Base-by-base conservation (phyloP, 768 basidiomycete species). In the Albatrellus ellisii region DNA sequence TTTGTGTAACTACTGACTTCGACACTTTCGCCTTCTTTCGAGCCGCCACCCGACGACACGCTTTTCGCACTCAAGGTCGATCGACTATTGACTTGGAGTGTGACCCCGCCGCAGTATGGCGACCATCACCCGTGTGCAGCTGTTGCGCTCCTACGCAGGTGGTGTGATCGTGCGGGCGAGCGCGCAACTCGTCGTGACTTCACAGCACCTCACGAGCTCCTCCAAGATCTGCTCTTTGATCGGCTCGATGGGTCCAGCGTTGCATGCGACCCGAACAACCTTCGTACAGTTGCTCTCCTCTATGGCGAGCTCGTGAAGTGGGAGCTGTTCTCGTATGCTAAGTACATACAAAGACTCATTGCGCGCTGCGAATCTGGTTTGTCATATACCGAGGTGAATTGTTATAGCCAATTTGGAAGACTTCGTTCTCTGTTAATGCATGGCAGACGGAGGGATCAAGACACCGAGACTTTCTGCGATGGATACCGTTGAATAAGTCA, bases 41-140 rank as follows among this genome's bases (percentile, higher is more conserved):
- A 70, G 6, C 64, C 7, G 63, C 62, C 22, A 54, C 56, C 2
- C 55, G 58, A 21, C 41, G 40, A 28, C 36, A 32, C 25, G 33
- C 48, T 58, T 9, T 83, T 86, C 51, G 59, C 66, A n/a, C 70
- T 71, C 44, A 85, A 87, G 53, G 68, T 88, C 14, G 75, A 83
- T 48, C 69, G 77, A 40, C 66, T 88, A 2, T 66, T 89, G 8
- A 81, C 81, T 0, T 90, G 87, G 86, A 74, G 75, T 51, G 75
- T 88, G 21, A 84, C 85, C 0, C 73, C 77, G 2, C 63, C 82
- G 14, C 87, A 89, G 58, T 87, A 79, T 45, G 86, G 87, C 8
- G 79, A 86, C 33, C 87, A 88, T 50, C 68, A 85, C 26, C 75
- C 81, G 1, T 81, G 78, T 52, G 84, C 76, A 22, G 82, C 79